Percentiles rank a stretch among this genome's conserved stretches.
Conservation (phyloP, 495 filamentous ascomycete species). For the Talaromyces stipitatus region DNA sequence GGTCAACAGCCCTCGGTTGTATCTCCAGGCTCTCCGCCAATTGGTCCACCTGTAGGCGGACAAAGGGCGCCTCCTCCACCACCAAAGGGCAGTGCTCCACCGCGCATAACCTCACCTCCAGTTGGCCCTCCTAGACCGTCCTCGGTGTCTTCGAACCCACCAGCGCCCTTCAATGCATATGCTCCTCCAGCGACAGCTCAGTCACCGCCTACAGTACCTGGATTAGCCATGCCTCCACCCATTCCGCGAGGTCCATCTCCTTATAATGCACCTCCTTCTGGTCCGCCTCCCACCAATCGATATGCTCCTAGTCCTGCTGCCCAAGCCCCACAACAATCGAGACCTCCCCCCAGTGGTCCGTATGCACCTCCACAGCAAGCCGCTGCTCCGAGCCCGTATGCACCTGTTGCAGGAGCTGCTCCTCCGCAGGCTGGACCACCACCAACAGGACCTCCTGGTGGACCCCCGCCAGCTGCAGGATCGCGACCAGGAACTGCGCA, state of each 20-base stretch:
- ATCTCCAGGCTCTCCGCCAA: slow-evolving; percentile 37
- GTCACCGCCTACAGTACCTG: slow-evolving; percentile 23
- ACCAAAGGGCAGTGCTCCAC: slow-evolving; percentile 41
- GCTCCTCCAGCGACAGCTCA: slow-evolving; percentile 50
- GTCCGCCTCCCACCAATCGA: slow-evolving; percentile 67
- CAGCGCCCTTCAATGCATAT: slow-evolving; percentile 63
- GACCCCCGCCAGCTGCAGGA: slow-evolving; percentile 39
- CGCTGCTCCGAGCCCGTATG: slow-evolving; percentile 37
- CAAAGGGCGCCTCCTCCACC: slow-evolving; percentile 43
- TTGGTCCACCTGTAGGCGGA: slow-evolving; percentile 23
- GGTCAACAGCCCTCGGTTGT: slow-evolving; percentile 51
- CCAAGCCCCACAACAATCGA: slow-evolving; percentile 35
- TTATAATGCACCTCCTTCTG: slow-evolving; percentile 75
- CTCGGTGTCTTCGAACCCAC: slow-evolving; percentile 38
- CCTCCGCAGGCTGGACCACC: slow-evolving; percentile 8
- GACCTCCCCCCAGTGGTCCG: slow-evolving; percentile 47
- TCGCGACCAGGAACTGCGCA: slow-evolving; percentile 47
- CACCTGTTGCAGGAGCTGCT: slow-evolving; percentile 22
- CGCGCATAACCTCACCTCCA: slow-evolving; percentile 48
- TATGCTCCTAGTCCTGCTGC: slow-evolving; percentile 77
- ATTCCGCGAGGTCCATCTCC: slow-evolving; percentile 75
- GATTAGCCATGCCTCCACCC: slow-evolving; percentile 38
- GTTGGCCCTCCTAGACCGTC: slow-evolving; percentile 28
- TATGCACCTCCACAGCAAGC: slow-evolving; percentile 48
- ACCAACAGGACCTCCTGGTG: slow-evolving; percentile 18